Evolutionary conservation across 306 rosid species (phyloP).

Genomic region (Rubus idaeus): DNA sequence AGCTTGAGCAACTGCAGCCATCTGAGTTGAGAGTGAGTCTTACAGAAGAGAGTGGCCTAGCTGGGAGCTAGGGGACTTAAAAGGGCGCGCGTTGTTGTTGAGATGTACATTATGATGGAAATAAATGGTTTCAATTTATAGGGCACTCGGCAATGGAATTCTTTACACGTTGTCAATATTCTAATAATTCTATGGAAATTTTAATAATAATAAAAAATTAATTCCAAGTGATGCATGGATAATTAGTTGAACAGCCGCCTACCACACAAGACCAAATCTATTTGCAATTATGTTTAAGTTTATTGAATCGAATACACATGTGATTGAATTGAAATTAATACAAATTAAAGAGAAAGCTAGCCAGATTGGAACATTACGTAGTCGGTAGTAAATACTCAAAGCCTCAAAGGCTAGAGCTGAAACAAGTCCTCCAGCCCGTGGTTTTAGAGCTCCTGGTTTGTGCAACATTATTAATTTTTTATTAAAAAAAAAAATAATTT

Average conservation of each 20-base stretch:
- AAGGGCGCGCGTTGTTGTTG: not conserved
- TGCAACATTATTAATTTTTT: too few species aligned
- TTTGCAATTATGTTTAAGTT: too few species aligned
- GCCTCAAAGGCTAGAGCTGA: too few species aligned
- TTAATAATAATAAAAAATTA: too few species aligned
- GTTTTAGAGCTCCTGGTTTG: not conserved
- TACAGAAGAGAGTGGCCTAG: not conserved
- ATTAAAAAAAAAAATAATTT: too few species aligned
- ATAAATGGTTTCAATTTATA: not conserved
- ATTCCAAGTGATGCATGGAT: not conserved
- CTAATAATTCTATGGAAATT: too few species aligned
- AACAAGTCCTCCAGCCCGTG: not conserved
- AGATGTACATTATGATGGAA: not conserved
- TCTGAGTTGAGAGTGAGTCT: not conserved
- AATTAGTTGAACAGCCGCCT: not conserved
- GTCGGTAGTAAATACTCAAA: too few species aligned
- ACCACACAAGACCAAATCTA: not conserved
- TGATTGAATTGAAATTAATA: too few species aligned
- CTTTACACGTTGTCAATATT: not conserved
- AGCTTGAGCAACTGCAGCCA: constrained; percentile 7
- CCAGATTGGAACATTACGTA: too few species aligned
- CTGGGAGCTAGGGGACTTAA: too few species aligned
- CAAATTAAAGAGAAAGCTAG: too few species aligned
- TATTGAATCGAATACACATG: too few species aligned
- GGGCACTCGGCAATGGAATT: not conserved